Evolutionary conservation across 768 basidiomycete genomes (phyloP), one percentile per base, ranked within the genome.

Genomic region (Kwoniella bestiolae): DNA sequence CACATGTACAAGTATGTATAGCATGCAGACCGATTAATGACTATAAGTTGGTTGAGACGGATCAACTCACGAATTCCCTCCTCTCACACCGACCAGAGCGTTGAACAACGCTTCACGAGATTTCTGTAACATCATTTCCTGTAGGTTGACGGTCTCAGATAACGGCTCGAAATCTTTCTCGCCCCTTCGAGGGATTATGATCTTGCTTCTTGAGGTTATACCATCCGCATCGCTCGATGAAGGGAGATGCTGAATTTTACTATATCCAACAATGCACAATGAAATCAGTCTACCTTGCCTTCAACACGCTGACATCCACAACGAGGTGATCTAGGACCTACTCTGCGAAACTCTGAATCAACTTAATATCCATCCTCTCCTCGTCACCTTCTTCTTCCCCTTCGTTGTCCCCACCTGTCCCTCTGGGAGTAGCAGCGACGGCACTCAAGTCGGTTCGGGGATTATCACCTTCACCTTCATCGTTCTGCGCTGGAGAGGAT

Each of bases 161-260:
- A 70, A 84, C 1, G 96, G 96, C 78, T 98, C 95, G 70, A 93
- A 98, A 69, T 98, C 94, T 78, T 99, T 98, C 81, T 98, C 96
- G 1, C 96, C 96, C 28, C 96, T 87, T 80, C 91, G 94, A 5
- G 96, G 96, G 56, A 99, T 94, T 5, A 90, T 84, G 2, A 82
- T 76, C 56, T 74, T 75, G 29, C 49, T 26, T 56, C 70, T 60
- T 26, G 58, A 6, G 12, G 56, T 58, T 18, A 52, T 49, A 11
- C 65, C 59, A 26, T 53, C 47, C 3, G 53, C 46, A 26, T 56
- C 60, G 18, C 53, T 63, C 16, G 46, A 45, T 7, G 41, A 59
- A 49, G 67, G 75, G 26, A 65, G 58, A 34, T 67, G 75, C 53
- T 78, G 77, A 32, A 78, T 68, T 62, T 80, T 76, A 25, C 76